These are phyloP conservation scores for Hanseniaspora jakobsenii DNA, from an alignment of 805 yeast species.

Conservation along the genomic window DNA sequence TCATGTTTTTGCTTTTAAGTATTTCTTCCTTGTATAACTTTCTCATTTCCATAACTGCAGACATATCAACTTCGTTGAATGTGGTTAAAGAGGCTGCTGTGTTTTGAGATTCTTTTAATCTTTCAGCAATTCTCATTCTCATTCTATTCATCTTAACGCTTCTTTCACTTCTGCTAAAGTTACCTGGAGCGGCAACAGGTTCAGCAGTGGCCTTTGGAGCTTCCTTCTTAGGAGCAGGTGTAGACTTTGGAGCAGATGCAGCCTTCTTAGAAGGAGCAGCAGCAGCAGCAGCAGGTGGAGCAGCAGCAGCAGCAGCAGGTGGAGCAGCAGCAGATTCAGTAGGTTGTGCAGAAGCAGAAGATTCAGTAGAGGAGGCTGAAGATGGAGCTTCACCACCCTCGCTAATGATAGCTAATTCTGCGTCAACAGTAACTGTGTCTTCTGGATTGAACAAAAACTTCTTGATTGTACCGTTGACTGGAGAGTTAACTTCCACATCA, in stretches of 20 bases:
- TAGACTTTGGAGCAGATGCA: constrained; percentile 19
- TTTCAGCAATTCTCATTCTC: constrained; percentile 97
- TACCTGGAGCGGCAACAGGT: constrained; percentile 21
- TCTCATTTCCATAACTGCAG: constrained; percentile 82
- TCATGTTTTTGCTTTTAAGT: constrained; percentile 82
- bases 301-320: constrained; percentile 24
- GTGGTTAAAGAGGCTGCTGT: constrained; percentile 97
- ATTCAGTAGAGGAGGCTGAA: constrained; percentile 29
- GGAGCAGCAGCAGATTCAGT: constrained; percentile 22
- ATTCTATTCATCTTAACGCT: constrained; percentile 98
- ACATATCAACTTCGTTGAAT: constrained; percentile 96
- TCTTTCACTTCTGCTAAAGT: constrained; percentile 72
- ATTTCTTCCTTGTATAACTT: constrained; percentile 94
- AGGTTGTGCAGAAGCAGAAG: constrained; percentile 45
- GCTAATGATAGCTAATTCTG: constrained; percentile 76
- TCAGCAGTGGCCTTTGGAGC: constrained; percentile 24
- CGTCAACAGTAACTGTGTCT: constrained; percentile 92
- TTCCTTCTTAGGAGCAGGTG: constrained; percentile 19
- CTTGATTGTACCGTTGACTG: constrained; percentile 76
- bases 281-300: constrained; percentile 25
- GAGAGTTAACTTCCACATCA: constrained; percentile 93
- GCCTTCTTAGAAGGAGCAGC: constrained; percentile 29
- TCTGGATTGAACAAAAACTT: constrained; percentile 75
- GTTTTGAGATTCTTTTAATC: constrained; percentile 97
- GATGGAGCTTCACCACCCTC: constrained; percentile 59